Conservation (phyloP, 805 yeast species). For the Spathaspora girioi region DNA sequence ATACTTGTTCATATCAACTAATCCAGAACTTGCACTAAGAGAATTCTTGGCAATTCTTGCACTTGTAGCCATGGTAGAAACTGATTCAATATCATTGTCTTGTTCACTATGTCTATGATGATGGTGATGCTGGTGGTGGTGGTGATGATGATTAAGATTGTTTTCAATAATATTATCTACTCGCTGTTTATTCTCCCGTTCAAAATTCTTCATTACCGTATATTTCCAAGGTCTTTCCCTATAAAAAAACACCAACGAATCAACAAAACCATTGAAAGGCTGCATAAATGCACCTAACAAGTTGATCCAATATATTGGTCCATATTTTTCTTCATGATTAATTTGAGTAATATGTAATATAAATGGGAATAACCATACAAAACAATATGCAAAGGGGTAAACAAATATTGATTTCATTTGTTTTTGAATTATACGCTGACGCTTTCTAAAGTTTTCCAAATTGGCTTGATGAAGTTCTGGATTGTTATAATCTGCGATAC, state of each 20-base stretch:
- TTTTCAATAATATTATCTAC: slow-evolving; percentile 18
- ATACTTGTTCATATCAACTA: slow-evolving; percentile 26
- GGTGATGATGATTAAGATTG: slow-evolving; percentile 1
- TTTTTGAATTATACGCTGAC: slow-evolving; percentile 65
- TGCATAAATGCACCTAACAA: slow-evolving; percentile 72
- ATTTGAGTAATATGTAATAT: slow-evolving; percentile 58
- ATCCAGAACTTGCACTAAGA: slow-evolving; percentile 21
- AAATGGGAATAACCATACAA: slow-evolving; percentile 81
- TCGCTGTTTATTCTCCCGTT: slow-evolving; percentile 26
- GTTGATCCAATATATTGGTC: slow-evolving; percentile 60
- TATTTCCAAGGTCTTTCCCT: slow-evolving; percentile 79
- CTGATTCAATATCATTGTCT: slow-evolving; percentile 16
- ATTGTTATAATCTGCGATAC: slow-evolving; percentile 16
- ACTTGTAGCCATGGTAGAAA: slow-evolving; percentile 24
- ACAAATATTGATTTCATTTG: slow-evolving; percentile 79
- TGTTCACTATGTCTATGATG: not conserved
- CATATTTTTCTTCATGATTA: slow-evolving; percentile 42
- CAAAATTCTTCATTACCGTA: slow-evolving; percentile 37
- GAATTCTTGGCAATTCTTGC: slow-evolving; percentile 23
- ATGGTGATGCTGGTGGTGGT: not conserved
- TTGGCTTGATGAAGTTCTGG: slow-evolving; percentile 55
- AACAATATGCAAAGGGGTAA: slow-evolving; percentile 78
- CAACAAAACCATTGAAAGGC: slow-evolving; percentile 78
- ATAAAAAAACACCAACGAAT: slow-evolving; percentile 67
- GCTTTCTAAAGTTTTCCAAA: slow-evolving; percentile 54